Conservation (phyloP, 129 eudicot genomes). For the Daucus carota region DH1_v3.0 NC_030381.2:3650501-3651000, state of each 20-base stretch:
- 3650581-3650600: constrained; percentile 39
- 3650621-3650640: constrained; percentile 52
- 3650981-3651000: not conserved
- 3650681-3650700: constrained; percentile 23
- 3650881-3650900: not conserved
- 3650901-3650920: not conserved
- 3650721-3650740: constrained; percentile 26
- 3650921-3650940: not conserved
- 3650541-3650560: constrained; percentile 26
- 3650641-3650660: constrained; percentile 4
- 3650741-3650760: constrained; percentile 9
- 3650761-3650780: constrained; percentile 31
- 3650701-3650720: constrained; percentile 67
- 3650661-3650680: constrained; percentile 10
- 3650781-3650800: constrained; percentile 80
- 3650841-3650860: constrained; percentile 81
- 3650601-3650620: constrained; percentile 63
- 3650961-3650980: not conserved
- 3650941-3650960: not conserved
- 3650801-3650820: constrained; percentile 60
- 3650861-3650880: constrained; percentile 20
- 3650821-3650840: constrained; percentile 81
- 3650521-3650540: constrained; percentile 38
- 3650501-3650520: constrained; percentile 23
- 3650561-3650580: constrained; percentile 15